phyloP scores from a whole-genome alignment of 208 protist species.

The Crithidia expoeki region DNA sequence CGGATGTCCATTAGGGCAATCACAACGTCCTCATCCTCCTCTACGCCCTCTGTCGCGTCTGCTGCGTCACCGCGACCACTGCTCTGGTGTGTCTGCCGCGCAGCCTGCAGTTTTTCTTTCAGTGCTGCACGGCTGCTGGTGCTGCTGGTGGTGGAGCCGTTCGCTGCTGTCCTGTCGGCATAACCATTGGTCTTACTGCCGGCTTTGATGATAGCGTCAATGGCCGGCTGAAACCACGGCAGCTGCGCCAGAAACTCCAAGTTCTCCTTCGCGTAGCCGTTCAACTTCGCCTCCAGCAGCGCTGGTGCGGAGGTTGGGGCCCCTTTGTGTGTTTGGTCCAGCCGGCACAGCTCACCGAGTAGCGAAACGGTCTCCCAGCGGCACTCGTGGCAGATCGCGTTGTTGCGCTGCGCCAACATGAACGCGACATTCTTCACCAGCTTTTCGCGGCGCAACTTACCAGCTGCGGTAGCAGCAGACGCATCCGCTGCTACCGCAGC shows the following conservation, averaged over 20 bases:
- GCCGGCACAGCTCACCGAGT: conserved; percentile 79
- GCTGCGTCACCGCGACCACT: neutral
- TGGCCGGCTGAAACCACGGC: conserved; percentile 69
- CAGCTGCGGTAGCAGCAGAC: conserved; percentile 5
- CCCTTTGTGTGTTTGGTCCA: conserved; percentile 46
- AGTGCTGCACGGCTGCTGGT: conserved; percentile 21
- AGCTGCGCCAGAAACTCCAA: conserved; percentile 74
- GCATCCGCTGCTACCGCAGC: neutral
- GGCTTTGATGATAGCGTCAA: conserved; percentile 50
- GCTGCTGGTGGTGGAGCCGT: conserved; percentile 16
- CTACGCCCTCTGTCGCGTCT: conserved; percentile 1
- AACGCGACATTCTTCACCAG: conserved; percentile 70
- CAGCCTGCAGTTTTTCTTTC: conserved; percentile 28
- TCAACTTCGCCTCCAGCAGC: conserved; percentile 58
- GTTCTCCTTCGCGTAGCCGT: conserved; percentile 66
- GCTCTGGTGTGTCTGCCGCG: conserved; percentile 21
- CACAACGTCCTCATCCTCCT: conserved; percentile 73
- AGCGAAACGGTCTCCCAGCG: conserved; percentile 84
- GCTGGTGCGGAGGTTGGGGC: conserved; percentile 33
- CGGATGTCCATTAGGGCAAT: conserved; percentile 76
- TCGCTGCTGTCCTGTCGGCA: neutral
- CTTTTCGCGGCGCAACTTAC: conserved; percentile 45
- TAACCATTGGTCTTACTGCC: no score
- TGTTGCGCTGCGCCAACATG: conserved; percentile 77
- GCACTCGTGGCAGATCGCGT: conserved; percentile 68